phyloP scores from a whole-genome alignment of 2,329 filamentous ascomycete genomes.

The Calycina herbarum region DNA sequence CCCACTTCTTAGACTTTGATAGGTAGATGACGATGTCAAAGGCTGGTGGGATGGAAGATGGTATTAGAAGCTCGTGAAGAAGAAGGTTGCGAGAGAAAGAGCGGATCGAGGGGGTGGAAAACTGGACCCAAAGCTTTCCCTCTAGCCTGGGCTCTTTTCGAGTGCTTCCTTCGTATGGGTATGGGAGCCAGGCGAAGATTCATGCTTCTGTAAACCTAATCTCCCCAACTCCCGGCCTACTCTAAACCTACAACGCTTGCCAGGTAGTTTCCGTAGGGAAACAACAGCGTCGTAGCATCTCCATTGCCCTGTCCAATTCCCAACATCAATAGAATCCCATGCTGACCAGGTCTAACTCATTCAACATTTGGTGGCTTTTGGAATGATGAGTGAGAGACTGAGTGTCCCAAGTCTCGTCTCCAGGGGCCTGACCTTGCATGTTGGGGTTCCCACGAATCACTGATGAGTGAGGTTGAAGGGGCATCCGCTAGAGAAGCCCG shows the following conservation, averaged over 20 bases:
- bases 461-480: not conserved
- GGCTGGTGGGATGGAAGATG: not conserved
- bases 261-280: not conserved
- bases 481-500: constrained; percentile 9
- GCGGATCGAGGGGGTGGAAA: not conserved
- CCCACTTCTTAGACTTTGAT: constrained; percentile 20
- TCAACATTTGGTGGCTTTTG: not conserved
- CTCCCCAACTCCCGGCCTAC: not conserved
- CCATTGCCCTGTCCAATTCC: not conserved
- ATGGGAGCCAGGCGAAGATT: not conserved
- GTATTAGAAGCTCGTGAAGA: not conserved
- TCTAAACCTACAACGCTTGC: not conserved
- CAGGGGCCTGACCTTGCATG: constrained; percentile 8
- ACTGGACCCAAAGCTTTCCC: not conserved
- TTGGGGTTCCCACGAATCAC: constrained; percentile 16
- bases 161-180: not conserved
- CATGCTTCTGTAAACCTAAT: not conserved
- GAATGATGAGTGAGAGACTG: not conserved
- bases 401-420: not conserved
- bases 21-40: constrained; percentile 9
- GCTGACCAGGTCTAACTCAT: not conserved
- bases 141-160: not conserved
- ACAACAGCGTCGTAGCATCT: not conserved
- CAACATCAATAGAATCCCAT: not conserved
- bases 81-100: constrained; percentile 1